Percentiles rank a stretch among this genome's conserved stretches.
These are phyloP conservation scores for Solioccasus polychromus DNA, from an alignment of 768 basidiomycete species.

Conservation along the genomic window DNA sequence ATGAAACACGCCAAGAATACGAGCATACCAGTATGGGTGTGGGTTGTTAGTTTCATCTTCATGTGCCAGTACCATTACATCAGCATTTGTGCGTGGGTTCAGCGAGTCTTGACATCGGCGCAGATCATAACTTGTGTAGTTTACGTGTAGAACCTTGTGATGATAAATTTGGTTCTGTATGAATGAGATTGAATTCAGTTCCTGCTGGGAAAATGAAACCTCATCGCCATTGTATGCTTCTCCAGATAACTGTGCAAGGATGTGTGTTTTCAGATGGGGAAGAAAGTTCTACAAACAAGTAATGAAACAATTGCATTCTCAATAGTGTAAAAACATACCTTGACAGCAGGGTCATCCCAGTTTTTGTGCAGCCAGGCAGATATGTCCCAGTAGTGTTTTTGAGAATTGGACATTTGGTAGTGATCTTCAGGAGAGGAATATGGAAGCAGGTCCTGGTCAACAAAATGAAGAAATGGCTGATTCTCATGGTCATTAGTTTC, in stretches of 20 bases:
- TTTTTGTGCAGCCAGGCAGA: neutral
- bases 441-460: neutral
- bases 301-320: too few relatives aligned
- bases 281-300: too few relatives aligned
- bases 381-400: neutral
- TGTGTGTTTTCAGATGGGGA: too few relatives aligned
- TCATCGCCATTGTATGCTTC: constrained; percentile 32
- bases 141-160: constrained; percentile 25
- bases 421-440: neutral
- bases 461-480: too few relatives aligned
- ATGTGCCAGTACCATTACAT: constrained; percentile 37
- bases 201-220: constrained; percentile 1
- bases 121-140: constrained; percentile 32
- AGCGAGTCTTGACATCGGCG: constrained; percentile 35
- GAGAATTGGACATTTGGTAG: neutral
- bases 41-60: constrained; percentile 28
- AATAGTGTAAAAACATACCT: too few relatives aligned
- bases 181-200: constrained; percentile 23
- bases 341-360: neutral
- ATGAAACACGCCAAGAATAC: constrained; percentile 8
- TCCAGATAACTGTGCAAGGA: too few relatives aligned
- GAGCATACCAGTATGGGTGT: constrained; percentile 39
- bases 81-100: constrained; percentile 34
- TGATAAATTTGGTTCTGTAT: constrained; percentile 23
- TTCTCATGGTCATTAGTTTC: too few relatives aligned